phyloP scores from a whole-genome alignment of 768 basidiomycete genomes.

The Tylopilus rubrobrunneus region DNA sequence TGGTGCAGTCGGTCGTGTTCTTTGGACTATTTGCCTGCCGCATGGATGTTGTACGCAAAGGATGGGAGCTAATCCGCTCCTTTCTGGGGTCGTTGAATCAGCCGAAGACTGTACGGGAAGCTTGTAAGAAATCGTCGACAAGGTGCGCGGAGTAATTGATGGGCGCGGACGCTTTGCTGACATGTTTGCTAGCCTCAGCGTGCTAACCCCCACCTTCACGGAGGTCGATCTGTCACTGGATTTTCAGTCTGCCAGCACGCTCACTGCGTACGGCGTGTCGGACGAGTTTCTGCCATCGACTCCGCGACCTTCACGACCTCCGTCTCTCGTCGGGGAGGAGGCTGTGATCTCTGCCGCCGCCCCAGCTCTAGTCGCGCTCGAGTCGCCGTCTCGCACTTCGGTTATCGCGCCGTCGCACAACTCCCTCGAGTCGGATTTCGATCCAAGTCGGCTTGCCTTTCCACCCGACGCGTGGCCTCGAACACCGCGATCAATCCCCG shows the following conservation, averaged over 20 bases:
- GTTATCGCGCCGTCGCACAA: constrained; percentile 31
- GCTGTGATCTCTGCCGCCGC: constrained; percentile 10
- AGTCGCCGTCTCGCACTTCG: constrained; percentile 23
- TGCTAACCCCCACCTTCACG: constrained; percentile 16
- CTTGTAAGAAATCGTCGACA: constrained; percentile 1
- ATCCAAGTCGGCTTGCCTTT: constrained; percentile 14
- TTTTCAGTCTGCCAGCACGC: constrained; percentile 9
- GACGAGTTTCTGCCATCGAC: constrained; percentile 7
- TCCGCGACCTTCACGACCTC: background rate
- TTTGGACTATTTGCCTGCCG: constrained; percentile 54
- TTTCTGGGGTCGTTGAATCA: background rate
- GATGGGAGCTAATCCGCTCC: constrained; percentile 7
- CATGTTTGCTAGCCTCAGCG: constrained; percentile 9
- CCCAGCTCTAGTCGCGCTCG: constrained; percentile 13
- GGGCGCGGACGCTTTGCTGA: constrained; percentile 5
- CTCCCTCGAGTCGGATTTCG: constrained; percentile 27
- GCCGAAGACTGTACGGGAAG: background rate
- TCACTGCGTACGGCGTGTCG: constrained; percentile 3
- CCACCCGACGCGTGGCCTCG: constrained; percentile 18
- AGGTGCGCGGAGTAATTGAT: constrained; percentile 5
- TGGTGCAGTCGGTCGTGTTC: constrained; percentile 40
- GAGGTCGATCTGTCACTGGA: constrained; percentile 22
- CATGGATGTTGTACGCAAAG: constrained; percentile 33
- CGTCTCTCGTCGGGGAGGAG: constrained; percentile 8
- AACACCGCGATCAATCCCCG: constrained; percentile 17